Percentiles rank a stretch among this genome's conserved stretches.
phyloP scores from a whole-genome alignment of 352 stramenopile species.

The Pythium oligandrum region DNA sequence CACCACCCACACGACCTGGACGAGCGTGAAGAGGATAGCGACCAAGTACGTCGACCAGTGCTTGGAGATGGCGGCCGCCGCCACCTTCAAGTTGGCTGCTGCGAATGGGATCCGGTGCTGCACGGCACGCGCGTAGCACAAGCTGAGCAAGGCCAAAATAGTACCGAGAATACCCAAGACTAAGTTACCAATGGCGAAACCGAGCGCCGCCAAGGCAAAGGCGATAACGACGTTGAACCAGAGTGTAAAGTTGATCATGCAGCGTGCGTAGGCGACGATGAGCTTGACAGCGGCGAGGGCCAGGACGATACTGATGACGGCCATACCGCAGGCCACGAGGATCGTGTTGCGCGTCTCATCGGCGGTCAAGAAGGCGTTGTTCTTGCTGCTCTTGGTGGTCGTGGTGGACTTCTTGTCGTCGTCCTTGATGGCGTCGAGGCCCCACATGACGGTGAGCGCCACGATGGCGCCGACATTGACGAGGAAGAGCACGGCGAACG shows the following conservation, averaged over 20 bases:
- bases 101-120: constrained; percentile 93
- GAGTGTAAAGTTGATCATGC: constrained; percentile 83
- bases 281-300: constrained; percentile 72
- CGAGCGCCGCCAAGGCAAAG: constrained; percentile 60
- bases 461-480: constrained; percentile 74
- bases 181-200: constrained; percentile 61
- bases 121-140: constrained; percentile 86
- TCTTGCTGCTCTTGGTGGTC: constrained; percentile 6
- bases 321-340: constrained; percentile 46
- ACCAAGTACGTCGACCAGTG: constrained; percentile 87
- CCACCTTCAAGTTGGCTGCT: constrained; percentile 88
- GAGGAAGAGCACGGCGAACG: constrained; percentile 76
- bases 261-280: constrained; percentile 68
- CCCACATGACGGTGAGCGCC: constrained; percentile 57
- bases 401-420: constrained; percentile 25
- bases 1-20: constrained; percentile 88
- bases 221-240: constrained; percentile 82
- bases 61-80: constrained; percentile 83
- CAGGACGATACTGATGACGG: constrained; percentile 52
- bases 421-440: constrained; percentile 55
- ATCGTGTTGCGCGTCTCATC: constrained; percentile 36
- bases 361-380: constrained; percentile 31
- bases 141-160: constrained; percentile 60
- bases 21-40: constrained; percentile 81
- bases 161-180: constrained; percentile 61